Conservation (phyloP, 345 rosid species). For the Eucalyptus lansdowneana region DNA sequence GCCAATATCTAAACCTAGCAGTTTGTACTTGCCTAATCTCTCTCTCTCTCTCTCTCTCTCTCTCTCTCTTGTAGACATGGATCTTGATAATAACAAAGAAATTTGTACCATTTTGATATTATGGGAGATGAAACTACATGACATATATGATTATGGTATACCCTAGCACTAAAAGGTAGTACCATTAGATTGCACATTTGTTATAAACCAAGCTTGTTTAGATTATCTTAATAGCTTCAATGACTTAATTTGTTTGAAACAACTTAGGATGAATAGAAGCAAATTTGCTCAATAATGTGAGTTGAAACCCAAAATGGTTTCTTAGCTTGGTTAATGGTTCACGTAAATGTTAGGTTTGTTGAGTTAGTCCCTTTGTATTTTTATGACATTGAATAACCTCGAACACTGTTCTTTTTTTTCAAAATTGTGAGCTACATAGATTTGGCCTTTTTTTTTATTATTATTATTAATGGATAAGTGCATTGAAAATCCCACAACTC, state of each 20-base stretch:
- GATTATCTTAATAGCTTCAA: not conserved
- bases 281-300: not conserved
- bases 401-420: not conserved
- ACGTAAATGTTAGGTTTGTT: not conserved
- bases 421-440: not conserved
- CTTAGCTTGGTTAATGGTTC: not conserved
- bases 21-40: not conserved
- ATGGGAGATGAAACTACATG: not conserved
- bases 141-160: not conserved
- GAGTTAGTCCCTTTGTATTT: not conserved
- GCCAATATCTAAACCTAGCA: not conserved
- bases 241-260: not conserved
- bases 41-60: not conserved
- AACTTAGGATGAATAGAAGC: not conserved
- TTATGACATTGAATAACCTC: not conserved
- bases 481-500: too few species aligned
- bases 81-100: not conserved
- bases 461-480: too few species aligned
- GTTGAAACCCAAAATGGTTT: not conserved
- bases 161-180: not conserved
- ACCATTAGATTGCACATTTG: not conserved
- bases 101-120: not conserved
- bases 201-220: not conserved
- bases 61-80: not conserved
- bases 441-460: not conserved